phyloP scores from a whole-genome alignment of 352 stramenopile species.

The Globisporangium emineosum region DNA sequence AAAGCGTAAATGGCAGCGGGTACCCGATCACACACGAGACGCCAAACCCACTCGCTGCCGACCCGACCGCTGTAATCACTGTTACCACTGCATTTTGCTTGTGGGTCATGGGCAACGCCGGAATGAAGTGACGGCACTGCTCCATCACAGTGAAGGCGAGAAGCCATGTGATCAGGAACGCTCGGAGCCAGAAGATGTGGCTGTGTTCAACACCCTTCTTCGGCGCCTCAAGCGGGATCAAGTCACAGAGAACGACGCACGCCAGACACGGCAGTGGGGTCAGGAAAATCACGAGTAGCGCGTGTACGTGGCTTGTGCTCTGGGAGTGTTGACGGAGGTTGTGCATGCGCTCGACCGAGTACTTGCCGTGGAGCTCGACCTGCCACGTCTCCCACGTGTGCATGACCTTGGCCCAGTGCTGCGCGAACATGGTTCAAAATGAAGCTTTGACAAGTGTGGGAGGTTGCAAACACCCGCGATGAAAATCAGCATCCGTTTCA shows the following conservation, averaged over 20 bases:
- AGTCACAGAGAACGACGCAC: neutral
- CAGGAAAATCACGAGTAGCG: neutral
- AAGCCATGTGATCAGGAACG: constrained; percentile 3
- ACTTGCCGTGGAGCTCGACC: constrained; percentile 2
- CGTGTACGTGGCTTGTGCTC: neutral
- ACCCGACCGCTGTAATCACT: neutral
- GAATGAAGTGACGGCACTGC: neutral
- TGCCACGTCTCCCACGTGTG: neutral
- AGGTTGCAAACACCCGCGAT: too few species aligned
- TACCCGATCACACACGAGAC: neutral
- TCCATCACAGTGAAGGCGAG: neutral
- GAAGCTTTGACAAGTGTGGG: too few species aligned
- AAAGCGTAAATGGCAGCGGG: too few species aligned
- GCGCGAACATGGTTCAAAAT: neutral
- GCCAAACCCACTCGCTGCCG: neutral
- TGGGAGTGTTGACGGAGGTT: neutral
- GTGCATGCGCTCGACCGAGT: neutral
- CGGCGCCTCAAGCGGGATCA: constrained; percentile 9
- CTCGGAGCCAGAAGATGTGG: constrained; percentile 5
- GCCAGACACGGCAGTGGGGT: constrained; percentile 14
- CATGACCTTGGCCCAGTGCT: neutral
- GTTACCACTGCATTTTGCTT: neutral
- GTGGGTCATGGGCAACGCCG: neutral
- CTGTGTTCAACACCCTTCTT: neutral
- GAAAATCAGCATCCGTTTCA: too few species aligned